Evolutionary conservation across 371 early-diverging fungal species (phyloP).

Genomic region (Mortierella sp.): DNA sequence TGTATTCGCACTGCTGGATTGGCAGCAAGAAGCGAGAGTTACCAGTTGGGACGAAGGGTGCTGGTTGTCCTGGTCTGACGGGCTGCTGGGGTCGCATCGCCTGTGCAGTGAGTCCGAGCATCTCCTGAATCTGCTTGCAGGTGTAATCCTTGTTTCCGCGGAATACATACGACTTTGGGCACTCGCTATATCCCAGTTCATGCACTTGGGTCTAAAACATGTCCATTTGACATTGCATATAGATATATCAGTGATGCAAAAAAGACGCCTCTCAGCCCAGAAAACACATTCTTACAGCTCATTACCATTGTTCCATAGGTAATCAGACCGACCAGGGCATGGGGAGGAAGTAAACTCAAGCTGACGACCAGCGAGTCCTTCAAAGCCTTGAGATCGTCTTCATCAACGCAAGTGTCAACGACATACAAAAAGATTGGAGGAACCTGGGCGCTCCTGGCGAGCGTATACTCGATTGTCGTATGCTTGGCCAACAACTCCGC

Average conservation of each 20-base stretch:
- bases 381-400: conserved; percentile 96
- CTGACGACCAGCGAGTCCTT: conserved; percentile 94
- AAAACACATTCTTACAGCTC: not conserved
- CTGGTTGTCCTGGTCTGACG: conserved; percentile 74
- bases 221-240: not conserved
- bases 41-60: conserved; percentile 50
- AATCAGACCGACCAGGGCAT: conserved; percentile 97
- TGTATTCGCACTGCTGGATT: conserved; percentile 94
- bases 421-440: conserved; percentile 98
- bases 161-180: conserved; percentile 98
- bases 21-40: conserved; percentile 85
- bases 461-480: conserved; percentile 98
- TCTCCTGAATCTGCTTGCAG: conserved; percentile 94
- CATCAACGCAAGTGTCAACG: conserved; percentile 98
- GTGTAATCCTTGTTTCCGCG: conserved; percentile 98
- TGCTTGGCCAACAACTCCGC: conserved; percentile 96
- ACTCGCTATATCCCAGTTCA: conserved; percentile 94
- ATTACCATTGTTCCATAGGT: conserved; percentile 99
- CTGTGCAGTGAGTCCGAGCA: conserved; percentile 83
- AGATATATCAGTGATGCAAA: too few species aligned
- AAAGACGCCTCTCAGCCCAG: conserved; percentile 3
- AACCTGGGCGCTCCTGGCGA: conserved; percentile 81
- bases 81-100: conserved; percentile 72
- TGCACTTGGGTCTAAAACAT: conserved; percentile 90
- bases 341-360: conserved; percentile 91